Base-by-base conservation (phyloP, 345 rosid genomes). In the Lenwebbia sp. region DNA sequence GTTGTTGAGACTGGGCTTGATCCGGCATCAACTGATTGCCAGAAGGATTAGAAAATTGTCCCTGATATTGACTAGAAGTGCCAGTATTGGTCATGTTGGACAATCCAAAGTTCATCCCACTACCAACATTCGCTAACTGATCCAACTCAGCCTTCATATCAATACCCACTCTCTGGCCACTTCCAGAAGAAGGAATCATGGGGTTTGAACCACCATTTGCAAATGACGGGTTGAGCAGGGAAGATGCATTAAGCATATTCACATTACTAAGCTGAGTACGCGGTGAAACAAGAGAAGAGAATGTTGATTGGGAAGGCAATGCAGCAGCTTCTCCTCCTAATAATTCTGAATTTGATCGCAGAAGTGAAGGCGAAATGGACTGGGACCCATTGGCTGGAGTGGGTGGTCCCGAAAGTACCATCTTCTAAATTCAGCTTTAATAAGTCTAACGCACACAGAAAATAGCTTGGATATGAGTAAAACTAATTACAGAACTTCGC, bases 341-440 rank as follows among this genome's bases (percentile, higher is more conserved):
- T 90, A 94, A 91, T 54, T 94, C 98, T 0, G 98, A 94, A 89
- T 91, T 95, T 13, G 98, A 92, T 83, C 93, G 91, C 92, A 96
- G 85, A 53, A 95, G 91, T 2, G 98, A 92, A 86, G 98, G 90
- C 10, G 95, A 88, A 88, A 92, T 95, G 82, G 92, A 90, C 91
- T 93, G 99, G 49, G 96, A 92, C 88, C 95, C 93, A 75, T 98
- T 95, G 85, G 93, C 91, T 25, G 98, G 96, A 84, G 95, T 92
- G 70, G 98, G 93, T 84, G 94, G 92, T 85, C 98, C 99, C 51
- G 98, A 92, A 70, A 96, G 98, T 78, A 95, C 94, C 99, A 97
- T 97, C 85, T 88, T 88, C 84, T 44, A 70, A 70, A 37, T 21
- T 70, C 47, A 70, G 47, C 47, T 37, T 70, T 70, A 70, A 84